Conservation (phyloP, 176 grass and related monocot genomes). For the Ensete glaucum region DNA sequence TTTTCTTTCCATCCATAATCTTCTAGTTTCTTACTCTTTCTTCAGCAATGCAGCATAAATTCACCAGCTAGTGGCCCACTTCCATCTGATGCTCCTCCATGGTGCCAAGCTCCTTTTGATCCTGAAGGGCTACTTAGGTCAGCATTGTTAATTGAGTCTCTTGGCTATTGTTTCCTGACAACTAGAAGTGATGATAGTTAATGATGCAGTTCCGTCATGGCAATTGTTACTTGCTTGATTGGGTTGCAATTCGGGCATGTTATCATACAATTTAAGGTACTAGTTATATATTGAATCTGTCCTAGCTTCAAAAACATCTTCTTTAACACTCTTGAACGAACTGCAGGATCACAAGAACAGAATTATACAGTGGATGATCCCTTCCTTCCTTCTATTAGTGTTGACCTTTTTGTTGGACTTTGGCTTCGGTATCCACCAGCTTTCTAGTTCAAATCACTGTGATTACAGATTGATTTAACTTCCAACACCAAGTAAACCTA, state of each 20-base stretch:
- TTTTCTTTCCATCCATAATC: neutral
- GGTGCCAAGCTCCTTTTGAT: conserved; percentile 86
- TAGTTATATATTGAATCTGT: neutral
- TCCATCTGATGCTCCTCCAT: conserved; percentile 53
- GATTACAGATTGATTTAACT: neutral
- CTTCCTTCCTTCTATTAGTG: conserved; percentile 39
- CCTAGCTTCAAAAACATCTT: neutral
- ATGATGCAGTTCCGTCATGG: conserved; percentile 55
- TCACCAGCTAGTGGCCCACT: conserved; percentile 58
- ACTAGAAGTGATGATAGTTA: neutral
- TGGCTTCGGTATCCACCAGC: conserved; percentile 31
- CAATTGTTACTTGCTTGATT: conserved; percentile 67
- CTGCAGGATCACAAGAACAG: conserved; percentile 46
- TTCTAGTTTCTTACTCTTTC: neutral
- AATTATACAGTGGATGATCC: conserved; percentile 43
- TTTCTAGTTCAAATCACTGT: no score
- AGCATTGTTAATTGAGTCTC: neutral
- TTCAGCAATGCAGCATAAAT: conserved; percentile 65
- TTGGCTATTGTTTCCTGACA: no score
- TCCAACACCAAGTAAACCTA: neutral
- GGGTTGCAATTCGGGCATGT: conserved; percentile 77
- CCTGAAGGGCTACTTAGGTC: conserved; percentile 81
- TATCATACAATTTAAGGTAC: conserved; percentile 65
- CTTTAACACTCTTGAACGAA: neutral
- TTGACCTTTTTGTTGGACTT: conserved; percentile 44